Evolutionary conservation across 306 rosid species (phyloP).

Genomic region (Argentina anserina): DNA sequence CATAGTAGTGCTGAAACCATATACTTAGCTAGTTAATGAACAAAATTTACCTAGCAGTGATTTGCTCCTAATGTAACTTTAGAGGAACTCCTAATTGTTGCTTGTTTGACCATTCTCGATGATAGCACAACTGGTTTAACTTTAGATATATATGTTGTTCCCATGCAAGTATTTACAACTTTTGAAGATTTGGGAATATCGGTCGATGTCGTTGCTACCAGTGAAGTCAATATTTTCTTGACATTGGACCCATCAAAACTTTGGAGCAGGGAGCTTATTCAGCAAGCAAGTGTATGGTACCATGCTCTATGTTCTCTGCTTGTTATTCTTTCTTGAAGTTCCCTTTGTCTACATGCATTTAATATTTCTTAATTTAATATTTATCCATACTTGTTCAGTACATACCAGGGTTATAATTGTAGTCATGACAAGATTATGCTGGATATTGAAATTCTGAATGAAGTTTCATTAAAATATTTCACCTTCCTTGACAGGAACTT

Average conservation of each 20-base stretch:
- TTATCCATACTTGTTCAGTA: not conserved
- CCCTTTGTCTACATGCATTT: not conserved
- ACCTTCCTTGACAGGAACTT: conserved; percentile 66
- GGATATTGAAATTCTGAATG: not conserved
- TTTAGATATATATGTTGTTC: conserved; percentile 11
- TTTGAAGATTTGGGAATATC: conserved; percentile 87
- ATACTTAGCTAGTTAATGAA: not conserved
- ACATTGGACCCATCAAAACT: conserved; percentile 89
- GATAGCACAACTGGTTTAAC: not conserved
- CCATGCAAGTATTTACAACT: conserved; percentile 71
- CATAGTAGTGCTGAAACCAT: not conserved
- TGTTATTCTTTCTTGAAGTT: not conserved
- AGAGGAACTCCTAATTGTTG: not conserved
- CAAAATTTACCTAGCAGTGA: not conserved
- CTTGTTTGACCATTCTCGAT: conserved; percentile 9
- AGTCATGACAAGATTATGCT: not conserved
- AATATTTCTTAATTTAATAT: not conserved
- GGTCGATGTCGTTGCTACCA: conserved; percentile 80
- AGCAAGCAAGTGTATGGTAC: conserved; percentile 57
- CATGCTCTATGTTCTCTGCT: conserved; percentile 21
- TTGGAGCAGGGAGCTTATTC: conserved; percentile 88
- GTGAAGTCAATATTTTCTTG: conserved; percentile 83
- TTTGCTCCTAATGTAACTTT: not conserved
- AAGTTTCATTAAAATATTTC: conserved; percentile 9
- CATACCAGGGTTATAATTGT: not conserved